Percentiles rank a stretch among this genome's conserved stretches.
Evolutionary conservation across 768 basidiomycete species (phyloP).

Genomic region (Lactifluus piperatus): DNA sequence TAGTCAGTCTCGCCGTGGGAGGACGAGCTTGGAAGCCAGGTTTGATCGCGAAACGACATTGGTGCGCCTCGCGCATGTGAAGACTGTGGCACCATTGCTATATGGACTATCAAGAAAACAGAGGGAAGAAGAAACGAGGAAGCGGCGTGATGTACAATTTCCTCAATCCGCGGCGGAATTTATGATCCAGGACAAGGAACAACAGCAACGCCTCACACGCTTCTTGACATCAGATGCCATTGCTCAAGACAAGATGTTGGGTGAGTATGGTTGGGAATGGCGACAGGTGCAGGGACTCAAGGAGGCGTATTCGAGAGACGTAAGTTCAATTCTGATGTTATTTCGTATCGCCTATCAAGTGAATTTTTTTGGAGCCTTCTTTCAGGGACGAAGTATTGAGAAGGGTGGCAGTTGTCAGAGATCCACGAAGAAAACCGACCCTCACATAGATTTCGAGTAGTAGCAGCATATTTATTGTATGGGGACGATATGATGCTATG

Average conservation of each 20-base stretch:
- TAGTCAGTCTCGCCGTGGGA: neutral
- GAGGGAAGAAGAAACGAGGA: conserved; percentile 10
- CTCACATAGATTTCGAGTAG: neutral
- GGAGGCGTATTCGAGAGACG: conserved; percentile 11
- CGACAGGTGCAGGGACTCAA: conserved; percentile 11
- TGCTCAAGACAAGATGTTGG: conserved; percentile 17
- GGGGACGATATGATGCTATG: neutral
- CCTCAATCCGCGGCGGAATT: conserved; percentile 14
- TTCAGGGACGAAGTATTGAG: conserved; percentile 15
- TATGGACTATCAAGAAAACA: neutral
- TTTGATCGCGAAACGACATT: conserved; percentile 11
- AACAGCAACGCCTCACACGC: conserved; percentile 15
- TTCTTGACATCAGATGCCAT: conserved; percentile 15
- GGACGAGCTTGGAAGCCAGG: conserved; percentile 2
- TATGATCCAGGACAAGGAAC: conserved; percentile 14
- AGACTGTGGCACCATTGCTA: conserved; percentile 8
- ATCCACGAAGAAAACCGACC: conserved; percentile 17
- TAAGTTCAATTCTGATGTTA: conserved; percentile 12
- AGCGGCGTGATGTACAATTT: conserved; percentile 14
- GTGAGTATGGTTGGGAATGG: conserved; percentile 12
- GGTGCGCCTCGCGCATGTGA: conserved; percentile 8
- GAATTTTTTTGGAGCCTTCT: neutral
- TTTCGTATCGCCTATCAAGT: neutral
- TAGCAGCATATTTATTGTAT: no score
- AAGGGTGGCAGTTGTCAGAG: conserved; percentile 15